Base-by-base conservation (phyloP, 1,284 basidiomycete species). In the Thelephora terrestris region DNA sequence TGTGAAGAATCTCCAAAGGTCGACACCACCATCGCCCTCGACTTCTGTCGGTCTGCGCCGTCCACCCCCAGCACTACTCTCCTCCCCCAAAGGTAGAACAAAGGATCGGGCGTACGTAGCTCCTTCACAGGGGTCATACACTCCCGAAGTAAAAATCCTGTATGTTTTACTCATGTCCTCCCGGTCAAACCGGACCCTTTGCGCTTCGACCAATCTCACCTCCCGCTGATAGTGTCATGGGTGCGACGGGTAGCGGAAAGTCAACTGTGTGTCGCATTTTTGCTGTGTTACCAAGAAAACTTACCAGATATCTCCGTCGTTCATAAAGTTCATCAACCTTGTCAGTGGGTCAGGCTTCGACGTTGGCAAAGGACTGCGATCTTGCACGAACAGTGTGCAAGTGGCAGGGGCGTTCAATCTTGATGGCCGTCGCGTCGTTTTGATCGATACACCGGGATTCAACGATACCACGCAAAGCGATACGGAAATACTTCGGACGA, bases 241-340 rank as follows among this genome's bases (percentile, higher is more conserved):
- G 57, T 7, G 46, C 55, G 7, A 59, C 58, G 21, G 58, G 57
- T 12, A 47, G 53, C 16, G 59, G 58, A 18, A 59, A 61, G 46
- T 54, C 57, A 7, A 55, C 57, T 7, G 59, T 59, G 18, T 43
- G 39, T 42, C n/a, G 18, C 20, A 17, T 46, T 18, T 10, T 25
- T n/a, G 34, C 18, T 24, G 35, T 35, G 27, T 34, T 46, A 43
- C 29, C 10, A n/a, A 42, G 48, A 5, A 32, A 20, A 12, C 34
- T 35, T 18, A 9, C 14, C 38, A 70, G 3, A 6, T 12, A 12
- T 32, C 29, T 7, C 12, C 29, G 14, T 10, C 7, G 12, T 9
- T 32, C 14, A 7, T 12, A 32, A 6, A 32, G 68, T 70, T 69
- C 54, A 63, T 67, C 47, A 70, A 69, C 46, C 49, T 59, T 5